Conservation (phyloP, 2,329 filamentous ascomycete genomes). For the Stagonosporopsis tanaceti region DNA sequence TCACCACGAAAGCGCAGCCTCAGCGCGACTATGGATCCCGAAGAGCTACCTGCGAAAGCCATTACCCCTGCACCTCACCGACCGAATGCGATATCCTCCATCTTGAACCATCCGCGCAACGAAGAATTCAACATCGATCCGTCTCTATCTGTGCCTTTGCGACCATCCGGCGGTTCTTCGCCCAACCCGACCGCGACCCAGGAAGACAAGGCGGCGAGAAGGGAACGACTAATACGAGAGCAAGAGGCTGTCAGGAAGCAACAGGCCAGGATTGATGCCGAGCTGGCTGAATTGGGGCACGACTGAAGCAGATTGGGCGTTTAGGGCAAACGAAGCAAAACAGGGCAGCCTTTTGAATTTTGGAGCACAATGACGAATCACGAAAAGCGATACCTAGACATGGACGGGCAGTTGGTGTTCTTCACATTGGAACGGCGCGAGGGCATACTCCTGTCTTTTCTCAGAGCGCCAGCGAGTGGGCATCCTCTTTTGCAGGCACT, state of each 20-base stretch:
- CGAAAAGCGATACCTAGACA: slow-evolving; percentile 17
- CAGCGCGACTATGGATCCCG: slow-evolving; percentile 42
- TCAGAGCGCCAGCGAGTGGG: background rate
- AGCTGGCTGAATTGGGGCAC: slow-evolving; percentile 44
- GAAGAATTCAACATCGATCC: slow-evolving; percentile 46
- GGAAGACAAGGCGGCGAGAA: slow-evolving; percentile 41
- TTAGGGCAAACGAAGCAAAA: slow-evolving; percentile 6
- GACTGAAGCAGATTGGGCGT: slow-evolving; percentile 26
- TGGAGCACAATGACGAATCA: slow-evolving; percentile 11
- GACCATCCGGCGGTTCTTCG: slow-evolving; percentile 30
- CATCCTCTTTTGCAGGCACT: background rate
- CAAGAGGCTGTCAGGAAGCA: slow-evolving; percentile 44
- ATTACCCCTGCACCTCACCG: slow-evolving; percentile 40
- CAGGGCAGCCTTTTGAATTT: slow-evolving; percentile 6
- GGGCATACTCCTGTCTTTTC: background rate
- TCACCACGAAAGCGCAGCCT: slow-evolving; percentile 48
- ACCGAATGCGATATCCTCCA: slow-evolving; percentile 45
- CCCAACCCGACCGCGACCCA: slow-evolving; percentile 27
- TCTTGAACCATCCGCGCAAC: slow-evolving; percentile 40
- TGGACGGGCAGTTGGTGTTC: background rate
- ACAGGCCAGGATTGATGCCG: slow-evolving; percentile 38
- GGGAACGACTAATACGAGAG: slow-evolving; percentile 43
- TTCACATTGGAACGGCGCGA: background rate
- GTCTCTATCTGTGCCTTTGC: slow-evolving; percentile 34
- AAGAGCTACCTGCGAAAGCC: slow-evolving; percentile 30